Evolutionary conservation across 2,329 filamentous ascomycete species (phyloP).

Genomic region (Alternaria sp.): DNA sequence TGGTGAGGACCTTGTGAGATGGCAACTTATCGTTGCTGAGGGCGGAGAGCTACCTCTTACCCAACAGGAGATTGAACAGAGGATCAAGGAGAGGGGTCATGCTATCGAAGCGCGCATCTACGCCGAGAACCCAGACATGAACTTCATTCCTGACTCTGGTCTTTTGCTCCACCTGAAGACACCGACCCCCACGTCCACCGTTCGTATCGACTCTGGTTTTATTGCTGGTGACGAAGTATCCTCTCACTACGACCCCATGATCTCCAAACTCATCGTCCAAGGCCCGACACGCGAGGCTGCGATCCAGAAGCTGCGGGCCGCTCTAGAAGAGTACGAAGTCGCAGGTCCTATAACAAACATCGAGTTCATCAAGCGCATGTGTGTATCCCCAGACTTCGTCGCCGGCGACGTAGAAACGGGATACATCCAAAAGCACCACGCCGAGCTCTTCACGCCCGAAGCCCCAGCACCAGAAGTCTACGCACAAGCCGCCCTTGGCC

Average conservation of each 20-base stretch:
- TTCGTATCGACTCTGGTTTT: constrained; percentile 94
- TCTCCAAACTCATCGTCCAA: constrained; percentile 93
- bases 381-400: constrained; percentile 80
- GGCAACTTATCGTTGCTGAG: constrained; percentile 89
- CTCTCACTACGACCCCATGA: constrained; percentile 97
- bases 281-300: constrained; percentile 79
- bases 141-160: constrained; percentile 94
- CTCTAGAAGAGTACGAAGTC: constrained; percentile 87
- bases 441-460: constrained; percentile 75
- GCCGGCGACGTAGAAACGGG: constrained; percentile 91
- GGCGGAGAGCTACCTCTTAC: constrained; percentile 70
- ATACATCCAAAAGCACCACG: constrained; percentile 88
- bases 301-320: constrained; percentile 79
- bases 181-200: constrained; percentile 70
- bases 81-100: constrained; percentile 78
- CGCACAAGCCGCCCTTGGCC: constrained; percentile 83
- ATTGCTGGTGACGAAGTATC: constrained; percentile 90
- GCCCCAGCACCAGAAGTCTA: constrained; percentile 74
- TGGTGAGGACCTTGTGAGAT: constrained; percentile 82
- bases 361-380: constrained; percentile 91
- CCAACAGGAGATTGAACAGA: constrained; percentile 69
- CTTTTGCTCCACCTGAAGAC: constrained; percentile 82
- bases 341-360: constrained; percentile 95
- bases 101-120: constrained; percentile 97
- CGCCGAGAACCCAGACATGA: constrained; percentile 88